Percentiles rank a stretch among this genome's conserved stretches.
phyloP scores from a whole-genome alignment of 345 rosid species.

The Eutrema japonicum region DNA sequence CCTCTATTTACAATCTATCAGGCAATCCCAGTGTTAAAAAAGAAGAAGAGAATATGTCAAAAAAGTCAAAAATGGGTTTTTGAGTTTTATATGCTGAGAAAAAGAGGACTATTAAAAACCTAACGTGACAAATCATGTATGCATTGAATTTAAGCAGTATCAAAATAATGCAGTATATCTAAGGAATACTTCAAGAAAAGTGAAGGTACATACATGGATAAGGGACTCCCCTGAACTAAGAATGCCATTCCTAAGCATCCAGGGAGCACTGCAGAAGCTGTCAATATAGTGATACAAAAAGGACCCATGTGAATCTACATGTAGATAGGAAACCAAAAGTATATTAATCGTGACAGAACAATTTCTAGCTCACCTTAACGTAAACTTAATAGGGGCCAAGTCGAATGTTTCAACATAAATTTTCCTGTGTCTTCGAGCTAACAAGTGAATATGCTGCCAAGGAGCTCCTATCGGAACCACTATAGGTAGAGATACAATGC shows the following conservation, averaged over 20 bases:
- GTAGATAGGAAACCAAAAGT: slow-evolving; percentile 33
- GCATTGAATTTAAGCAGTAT: slow-evolving; percentile 10
- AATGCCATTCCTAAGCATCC: slow-evolving; percentile 83
- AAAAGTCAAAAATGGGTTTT: background rate
- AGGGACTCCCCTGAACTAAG: slow-evolving; percentile 78
- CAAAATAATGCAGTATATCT: background rate
- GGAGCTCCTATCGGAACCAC: slow-evolving; percentile 96
- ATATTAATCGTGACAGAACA: slow-evolving; percentile 11
- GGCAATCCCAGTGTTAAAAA: slow-evolving; percentile 9
- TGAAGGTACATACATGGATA: slow-evolving; percentile 71
- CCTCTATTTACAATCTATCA: slow-evolving; percentile 19
- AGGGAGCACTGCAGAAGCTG: slow-evolving; percentile 97
- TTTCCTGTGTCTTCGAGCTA: slow-evolving; percentile 84
- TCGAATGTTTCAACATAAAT: slow-evolving; percentile 83
- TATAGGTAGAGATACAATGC: slow-evolving; percentile 57
- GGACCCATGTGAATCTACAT: slow-evolving; percentile 31
- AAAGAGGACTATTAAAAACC: slow-evolving; percentile 19
- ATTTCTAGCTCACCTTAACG: slow-evolving; percentile 61
- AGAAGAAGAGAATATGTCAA: background rate
- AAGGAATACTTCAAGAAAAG: slow-evolving; percentile 11
- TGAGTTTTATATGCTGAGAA: background rate
- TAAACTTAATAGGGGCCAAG: slow-evolving; percentile 74
- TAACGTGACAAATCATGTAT: slow-evolving; percentile 13
- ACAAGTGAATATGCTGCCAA: slow-evolving; percentile 80
- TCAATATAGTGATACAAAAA: slow-evolving; percentile 34